phyloP scores from a whole-genome alignment of 1,139 yeast genomes.

The Taphrina wiesneri region DNA sequence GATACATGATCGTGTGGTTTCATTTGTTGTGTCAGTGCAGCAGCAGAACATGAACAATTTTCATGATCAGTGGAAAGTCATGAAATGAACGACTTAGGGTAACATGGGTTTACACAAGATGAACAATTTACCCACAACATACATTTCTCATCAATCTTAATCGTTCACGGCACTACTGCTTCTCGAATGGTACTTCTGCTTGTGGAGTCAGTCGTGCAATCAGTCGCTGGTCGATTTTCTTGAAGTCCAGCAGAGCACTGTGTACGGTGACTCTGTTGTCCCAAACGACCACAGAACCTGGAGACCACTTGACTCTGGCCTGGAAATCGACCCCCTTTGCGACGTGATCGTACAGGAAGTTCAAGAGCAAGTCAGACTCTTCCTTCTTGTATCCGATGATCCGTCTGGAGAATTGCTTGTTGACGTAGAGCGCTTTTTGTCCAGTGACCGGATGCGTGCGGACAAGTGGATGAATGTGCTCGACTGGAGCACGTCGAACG shows the following conservation, averaged over 20 bases:
- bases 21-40: too few species aligned
- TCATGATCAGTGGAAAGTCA: too few species aligned
- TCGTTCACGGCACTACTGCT: too few species aligned
- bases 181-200: conserved; percentile 42
- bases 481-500: conserved; percentile 55
- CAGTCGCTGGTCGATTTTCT: conserved; percentile 52
- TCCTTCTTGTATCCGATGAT: conserved; percentile 60
- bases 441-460: conserved; percentile 61
- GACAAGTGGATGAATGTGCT: conserved; percentile 57
- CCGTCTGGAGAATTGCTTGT: conserved; percentile 57
- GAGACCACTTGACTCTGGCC: conserved; percentile 61
- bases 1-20: too few species aligned
- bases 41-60: too few species aligned
- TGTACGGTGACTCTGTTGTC: conserved; percentile 68
- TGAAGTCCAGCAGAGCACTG: conserved; percentile 66
- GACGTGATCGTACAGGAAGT: conserved; percentile 55
- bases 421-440: conserved; percentile 56
- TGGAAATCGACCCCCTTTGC: conserved; percentile 57
- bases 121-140: too few species aligned
- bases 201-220: conserved; percentile 46
- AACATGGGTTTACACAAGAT: too few species aligned
- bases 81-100: too few species aligned
- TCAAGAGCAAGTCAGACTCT: conserved; percentile 56
- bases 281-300: conserved; percentile 61
- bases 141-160: too few species aligned